Evolutionary conservation across 2,329 filamentous ascomycete genomes (phyloP), one percentile per base, ranked within the genome.

Genomic region (Venturia asperata): DNA sequence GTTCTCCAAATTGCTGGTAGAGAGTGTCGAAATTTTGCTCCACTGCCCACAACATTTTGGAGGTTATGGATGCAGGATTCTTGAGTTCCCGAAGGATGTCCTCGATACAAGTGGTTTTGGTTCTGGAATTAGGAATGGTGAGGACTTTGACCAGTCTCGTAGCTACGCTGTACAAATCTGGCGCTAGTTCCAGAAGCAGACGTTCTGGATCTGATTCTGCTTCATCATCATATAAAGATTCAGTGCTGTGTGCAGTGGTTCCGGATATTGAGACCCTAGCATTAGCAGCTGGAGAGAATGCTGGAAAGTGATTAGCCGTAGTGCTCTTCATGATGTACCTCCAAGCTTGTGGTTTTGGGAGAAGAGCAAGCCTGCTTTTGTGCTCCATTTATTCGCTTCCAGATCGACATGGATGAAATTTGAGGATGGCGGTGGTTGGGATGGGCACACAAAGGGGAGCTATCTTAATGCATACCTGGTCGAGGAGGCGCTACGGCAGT

Each of bases 1-100:
- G 2, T 13, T 43, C 39, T 3, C 39, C n/a, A 45, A 27, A 61
- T 15, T 42, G 5, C 21, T 43, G 30, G 21, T 24, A 42, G 10
- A 75, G 73, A 34, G 64, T 72, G 27, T 76, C 74, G 65, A 78
- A 79, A 62, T 73, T 72, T 9, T 70, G 70, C 42, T 77, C 69
- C 65, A 76, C 72, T 11, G 72, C 67, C 19, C 70, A 68, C 27
- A 81, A 70, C 6, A 72, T 70, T 0, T 67, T 66, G n/a, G 76
- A 68, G 24, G 72, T 74, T 47, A 70, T 74, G 0, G 79, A 79
- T 21, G 73, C 73, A 2, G 75, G 72, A 64, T 70, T 65, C 37
- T 68, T 69, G 34, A 77, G 68, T 37, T 75, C 69, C 41, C 63
- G 65, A 10, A 69, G 61, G 60, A 73, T 71, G 63, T 70, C 42